phyloP scores from a whole-genome alignment of 805 yeast genomes.

The Candida silvicultrix region DNA sequence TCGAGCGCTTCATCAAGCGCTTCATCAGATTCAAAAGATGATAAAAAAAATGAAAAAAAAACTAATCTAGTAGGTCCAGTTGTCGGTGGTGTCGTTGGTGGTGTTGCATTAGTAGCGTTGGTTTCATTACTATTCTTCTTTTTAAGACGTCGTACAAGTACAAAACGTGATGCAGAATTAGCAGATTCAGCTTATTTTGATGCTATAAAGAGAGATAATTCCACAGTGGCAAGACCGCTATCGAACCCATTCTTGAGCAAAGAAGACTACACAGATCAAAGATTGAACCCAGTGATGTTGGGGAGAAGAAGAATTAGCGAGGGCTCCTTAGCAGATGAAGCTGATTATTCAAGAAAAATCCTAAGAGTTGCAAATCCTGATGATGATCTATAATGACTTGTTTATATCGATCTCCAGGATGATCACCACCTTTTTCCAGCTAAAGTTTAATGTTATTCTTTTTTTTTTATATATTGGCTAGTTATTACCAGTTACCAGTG shows the following conservation, averaged over 20 bases:
- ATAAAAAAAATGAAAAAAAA: conserved; percentile 9
- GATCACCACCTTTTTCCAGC: no score
- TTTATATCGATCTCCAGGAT: background rate
- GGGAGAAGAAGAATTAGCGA: conserved; percentile 81
- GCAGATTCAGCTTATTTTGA: conserved; percentile 54
- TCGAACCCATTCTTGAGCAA: conserved; percentile 60
- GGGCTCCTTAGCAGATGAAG: conserved; percentile 82
- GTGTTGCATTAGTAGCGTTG: conserved; percentile 38
- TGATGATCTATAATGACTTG: conserved; percentile 23
- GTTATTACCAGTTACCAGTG: no score
- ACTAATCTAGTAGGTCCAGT: conserved; percentile 43
- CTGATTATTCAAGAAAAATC: conserved; percentile 74
- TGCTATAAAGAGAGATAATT: conserved; percentile 44
- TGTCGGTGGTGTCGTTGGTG: conserved; percentile 60
- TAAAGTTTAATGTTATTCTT: no score
- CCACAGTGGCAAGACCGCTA: conserved; percentile 26
- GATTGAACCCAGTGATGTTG: conserved; percentile 68
- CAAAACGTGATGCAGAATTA: conserved; percentile 35
- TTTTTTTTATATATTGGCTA: no score
- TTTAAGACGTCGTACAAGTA: conserved; percentile 28
- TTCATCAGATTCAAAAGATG: conserved; percentile 14
- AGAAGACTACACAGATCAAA: conserved; percentile 53
- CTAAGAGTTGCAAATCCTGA: conserved; percentile 89
- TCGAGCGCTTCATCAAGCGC: conserved; percentile 22
- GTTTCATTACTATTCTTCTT: conserved; percentile 33